These are phyloP conservation scores for Pisolithus sp. DNA, from an alignment of 768 basidiomycete species.

Conservation along the genomic window DNA sequence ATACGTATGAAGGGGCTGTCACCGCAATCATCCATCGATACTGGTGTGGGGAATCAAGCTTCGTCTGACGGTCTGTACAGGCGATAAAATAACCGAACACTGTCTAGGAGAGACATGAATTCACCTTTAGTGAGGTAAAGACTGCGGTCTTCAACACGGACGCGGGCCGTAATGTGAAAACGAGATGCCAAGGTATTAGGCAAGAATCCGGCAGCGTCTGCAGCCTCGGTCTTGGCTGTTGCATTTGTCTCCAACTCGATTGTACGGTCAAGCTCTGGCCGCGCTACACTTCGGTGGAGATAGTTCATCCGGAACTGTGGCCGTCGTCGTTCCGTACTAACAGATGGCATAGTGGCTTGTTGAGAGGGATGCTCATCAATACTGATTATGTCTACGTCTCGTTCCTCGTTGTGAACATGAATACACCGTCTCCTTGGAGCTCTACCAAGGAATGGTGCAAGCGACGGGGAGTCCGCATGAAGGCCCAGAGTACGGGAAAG, in stretches of 20 bases:
- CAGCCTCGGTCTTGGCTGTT: background rate
- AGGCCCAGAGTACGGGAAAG: constrained; percentile 43
- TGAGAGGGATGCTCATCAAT: constrained; percentile 2
- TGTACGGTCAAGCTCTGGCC: constrained; percentile 29
- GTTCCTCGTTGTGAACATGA: constrained; percentile 29
- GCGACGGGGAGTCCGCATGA: constrained; percentile 45
- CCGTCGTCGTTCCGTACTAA: constrained; percentile 1
- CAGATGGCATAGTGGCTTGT: background rate
- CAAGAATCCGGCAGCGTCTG: constrained; percentile 4
- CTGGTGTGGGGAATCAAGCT: constrained; percentile 23
- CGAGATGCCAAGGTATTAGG: constrained; percentile 24
- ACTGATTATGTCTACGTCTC: constrained; percentile 28
- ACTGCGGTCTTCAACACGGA: constrained; percentile 40
- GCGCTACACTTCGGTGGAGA: constrained; percentile 36
- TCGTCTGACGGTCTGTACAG: constrained; percentile 28
- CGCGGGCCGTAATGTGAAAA: constrained; percentile 42
- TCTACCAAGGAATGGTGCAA: constrained; percentile 46
- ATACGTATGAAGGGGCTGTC: constrained; percentile 42
- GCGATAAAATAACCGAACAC: background rate
- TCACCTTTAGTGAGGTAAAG: constrained; percentile 37
- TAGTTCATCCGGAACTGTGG: constrained; percentile 33
- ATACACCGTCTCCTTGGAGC: constrained; percentile 37
- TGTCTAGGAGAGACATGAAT: constrained; percentile 1
- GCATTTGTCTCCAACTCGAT: constrained; percentile 6
- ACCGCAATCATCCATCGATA: constrained; percentile 45